These are phyloP conservation scores for Arthrinium phaeospermum DNA, from an alignment of 2,329 filamentous ascomycete genomes.

Conservation along the genomic window DNA sequence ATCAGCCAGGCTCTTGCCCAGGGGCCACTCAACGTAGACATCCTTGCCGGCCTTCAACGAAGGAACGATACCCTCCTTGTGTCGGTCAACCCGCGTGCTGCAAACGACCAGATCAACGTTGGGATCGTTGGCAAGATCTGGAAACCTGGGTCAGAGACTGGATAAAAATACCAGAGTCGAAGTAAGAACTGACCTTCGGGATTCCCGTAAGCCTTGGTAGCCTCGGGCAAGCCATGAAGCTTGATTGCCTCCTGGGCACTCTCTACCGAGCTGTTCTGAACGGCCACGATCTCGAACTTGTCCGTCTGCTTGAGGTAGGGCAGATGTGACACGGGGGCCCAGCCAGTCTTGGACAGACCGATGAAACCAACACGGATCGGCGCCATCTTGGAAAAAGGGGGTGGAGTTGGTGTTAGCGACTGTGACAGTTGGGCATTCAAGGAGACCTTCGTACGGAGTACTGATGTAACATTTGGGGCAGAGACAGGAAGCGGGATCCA, in stretches of 20 bases:
- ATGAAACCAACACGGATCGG: slow-evolving; percentile 20
- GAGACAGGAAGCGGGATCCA: neutral
- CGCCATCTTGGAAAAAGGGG: neutral
- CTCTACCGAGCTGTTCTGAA: slow-evolving; percentile 18
- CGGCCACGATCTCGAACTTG: slow-evolving; percentile 17
- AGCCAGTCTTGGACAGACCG: slow-evolving; percentile 12
- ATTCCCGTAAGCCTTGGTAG: slow-evolving; percentile 3
- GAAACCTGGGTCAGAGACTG: too few relatives aligned
- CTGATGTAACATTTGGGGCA: neutral
- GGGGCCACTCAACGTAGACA: slow-evolving; percentile 21
- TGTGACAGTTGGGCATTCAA: neutral
- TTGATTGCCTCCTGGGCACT: slow-evolving; percentile 16
- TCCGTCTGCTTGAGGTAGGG: slow-evolving; percentile 1
- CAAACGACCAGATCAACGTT: slow-evolving; percentile 19
- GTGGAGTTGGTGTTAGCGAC: neutral
- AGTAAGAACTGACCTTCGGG: neutral
- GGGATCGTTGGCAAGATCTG: slow-evolving; percentile 13
- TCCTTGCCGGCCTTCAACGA: slow-evolving; percentile 19
- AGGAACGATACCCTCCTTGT: slow-evolving; percentile 1
- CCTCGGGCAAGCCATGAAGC: neutral
- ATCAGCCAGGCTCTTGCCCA: slow-evolving; percentile 15
- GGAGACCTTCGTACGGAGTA: neutral
- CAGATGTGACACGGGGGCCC: slow-evolving; percentile 1
- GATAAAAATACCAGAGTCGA: too few relatives aligned
- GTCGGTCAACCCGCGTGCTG: slow-evolving; percentile 1